Percentiles rank a stretch among this genome's conserved stretches.
Evolutionary conservation across 2,329 filamentous ascomycete genomes (phyloP).

Genomic region (Anisogramma anomala): DNA sequence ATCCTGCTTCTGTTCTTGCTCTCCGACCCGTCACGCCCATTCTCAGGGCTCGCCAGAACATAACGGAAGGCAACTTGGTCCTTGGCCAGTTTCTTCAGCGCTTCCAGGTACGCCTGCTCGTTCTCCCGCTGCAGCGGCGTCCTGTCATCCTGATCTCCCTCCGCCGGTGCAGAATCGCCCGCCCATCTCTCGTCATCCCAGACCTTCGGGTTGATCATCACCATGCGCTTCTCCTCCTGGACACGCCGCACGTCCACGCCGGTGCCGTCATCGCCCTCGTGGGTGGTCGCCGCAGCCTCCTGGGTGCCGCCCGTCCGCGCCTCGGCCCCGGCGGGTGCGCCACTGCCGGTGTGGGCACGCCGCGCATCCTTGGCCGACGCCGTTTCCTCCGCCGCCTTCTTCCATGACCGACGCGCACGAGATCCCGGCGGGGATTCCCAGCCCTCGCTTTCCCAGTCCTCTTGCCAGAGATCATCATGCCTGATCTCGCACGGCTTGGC

Average conservation of each 20-base stretch:
- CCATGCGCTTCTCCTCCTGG: neutral
- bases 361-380: neutral
- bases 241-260: no score
- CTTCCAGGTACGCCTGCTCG: slow-evolving; percentile 4
- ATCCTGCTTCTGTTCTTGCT: no score
- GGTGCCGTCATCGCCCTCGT: no score
- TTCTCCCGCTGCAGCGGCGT: slow-evolving; percentile 3
- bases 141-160: no score
- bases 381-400: neutral
- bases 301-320: no score
- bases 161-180: no score
- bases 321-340: no score
- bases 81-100: neutral
- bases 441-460: neutral
- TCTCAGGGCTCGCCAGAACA: no score
- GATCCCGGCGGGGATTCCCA: neutral
- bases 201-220: slow-evolving; percentile 6
- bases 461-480: slow-evolving; percentile 3
- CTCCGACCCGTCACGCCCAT: neutral
- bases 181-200: slow-evolving; percentile 8
- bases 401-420: neutral
- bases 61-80: neutral
- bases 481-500: neutral
- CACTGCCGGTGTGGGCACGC: no score
- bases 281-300: no score